A percentile compares a stretch with the other conserved stretches of the same genome.
Conservation (phyloP, 495 filamentous ascomycete genomes). For the Venustampulla echinocandica region DNA sequence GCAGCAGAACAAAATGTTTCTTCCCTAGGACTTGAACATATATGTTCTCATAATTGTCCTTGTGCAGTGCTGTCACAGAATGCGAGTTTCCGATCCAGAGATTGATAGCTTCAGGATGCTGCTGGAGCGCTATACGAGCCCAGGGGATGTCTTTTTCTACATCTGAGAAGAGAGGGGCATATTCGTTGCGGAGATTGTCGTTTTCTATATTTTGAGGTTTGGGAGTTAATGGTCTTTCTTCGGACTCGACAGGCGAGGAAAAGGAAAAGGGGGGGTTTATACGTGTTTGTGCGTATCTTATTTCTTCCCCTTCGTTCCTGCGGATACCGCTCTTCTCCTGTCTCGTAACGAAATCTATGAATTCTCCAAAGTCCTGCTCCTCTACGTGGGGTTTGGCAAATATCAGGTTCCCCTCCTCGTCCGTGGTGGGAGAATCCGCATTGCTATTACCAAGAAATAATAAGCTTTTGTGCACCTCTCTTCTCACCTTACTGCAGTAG, state of each 20-base stretch:
- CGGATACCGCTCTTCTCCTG: slow-evolving; percentile 29
- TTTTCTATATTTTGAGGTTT: slow-evolving; percentile 42
- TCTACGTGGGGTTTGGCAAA: slow-evolving; percentile 52
- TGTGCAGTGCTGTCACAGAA: slow-evolving; percentile 60
- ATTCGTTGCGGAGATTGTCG: slow-evolving; percentile 66
- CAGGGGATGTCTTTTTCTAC: slow-evolving; percentile 52
- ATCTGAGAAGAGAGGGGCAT: slow-evolving; percentile 44
- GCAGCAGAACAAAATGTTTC: slow-evolving; percentile 64
- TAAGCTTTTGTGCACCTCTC: no score
- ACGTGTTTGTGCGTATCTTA: slow-evolving; percentile 48
- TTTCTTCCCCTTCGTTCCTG: slow-evolving; percentile 24
- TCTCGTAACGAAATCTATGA: slow-evolving; percentile 36
- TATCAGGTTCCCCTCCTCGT: slow-evolving; percentile 29
- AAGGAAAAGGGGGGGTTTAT: slow-evolving; percentile 6
- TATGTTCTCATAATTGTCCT: slow-evolving; percentile 74
- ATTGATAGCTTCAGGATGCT: slow-evolving; percentile 61
- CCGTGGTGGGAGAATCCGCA: slow-evolving; percentile 48
- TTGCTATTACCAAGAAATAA: slow-evolving; percentile 36
- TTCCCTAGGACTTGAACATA: slow-evolving; percentile 62
- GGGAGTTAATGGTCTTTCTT: neutral
- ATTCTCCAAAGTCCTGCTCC: slow-evolving; percentile 36
- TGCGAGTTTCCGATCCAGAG: slow-evolving; percentile 66
- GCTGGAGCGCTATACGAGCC: slow-evolving; percentile 54
- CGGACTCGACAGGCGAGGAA: neutral
- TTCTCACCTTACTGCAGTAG: no score